phyloP scores from a whole-genome alignment of 805 yeast species.

The Myxozyma sirexii region DNA sequence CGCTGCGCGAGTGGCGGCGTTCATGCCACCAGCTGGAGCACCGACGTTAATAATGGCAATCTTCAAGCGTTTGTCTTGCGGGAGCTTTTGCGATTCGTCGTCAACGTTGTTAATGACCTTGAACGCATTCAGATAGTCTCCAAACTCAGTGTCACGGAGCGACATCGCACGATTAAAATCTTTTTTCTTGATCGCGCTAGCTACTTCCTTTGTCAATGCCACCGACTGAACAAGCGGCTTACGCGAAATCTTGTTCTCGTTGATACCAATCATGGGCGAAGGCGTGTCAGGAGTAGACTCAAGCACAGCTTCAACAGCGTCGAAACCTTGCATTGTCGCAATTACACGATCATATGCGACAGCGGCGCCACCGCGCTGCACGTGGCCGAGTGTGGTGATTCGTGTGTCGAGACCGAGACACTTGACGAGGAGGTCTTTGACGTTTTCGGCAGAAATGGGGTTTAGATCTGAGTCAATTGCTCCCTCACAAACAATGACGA shows the following conservation, averaged over 20 bases:
- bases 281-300: constrained; percentile 88
- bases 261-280: constrained; percentile 89
- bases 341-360: constrained; percentile 90
- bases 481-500: constrained; percentile 97
- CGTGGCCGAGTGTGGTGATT: constrained; percentile 94
- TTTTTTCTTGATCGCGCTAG: constrained; percentile 75
- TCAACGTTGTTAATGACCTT: constrained; percentile 65
- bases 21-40: constrained; percentile 97
- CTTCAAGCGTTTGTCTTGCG: constrained; percentile 62
- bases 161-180: constrained; percentile 87
- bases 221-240: constrained; percentile 90
- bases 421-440: constrained; percentile 77
- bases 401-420: constrained; percentile 87
- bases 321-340: constrained; percentile 96
- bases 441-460: constrained; percentile 79
- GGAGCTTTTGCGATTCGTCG: constrained; percentile 61
- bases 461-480: constrained; percentile 81
- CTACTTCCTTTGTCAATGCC: constrained; percentile 81
- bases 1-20: constrained; percentile 88
- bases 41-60: constrained; percentile 91
- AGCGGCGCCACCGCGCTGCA: constrained; percentile 98
- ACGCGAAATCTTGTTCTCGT: constrained; percentile 83
- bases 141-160: constrained; percentile 84
- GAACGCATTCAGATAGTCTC: constrained; percentile 76
- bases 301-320: constrained; percentile 91